These are phyloP conservation scores for Fomitopsis palustris DNA, from an alignment of 1,284 basidiomycete genomes.

Conservation along the genomic window DNA sequence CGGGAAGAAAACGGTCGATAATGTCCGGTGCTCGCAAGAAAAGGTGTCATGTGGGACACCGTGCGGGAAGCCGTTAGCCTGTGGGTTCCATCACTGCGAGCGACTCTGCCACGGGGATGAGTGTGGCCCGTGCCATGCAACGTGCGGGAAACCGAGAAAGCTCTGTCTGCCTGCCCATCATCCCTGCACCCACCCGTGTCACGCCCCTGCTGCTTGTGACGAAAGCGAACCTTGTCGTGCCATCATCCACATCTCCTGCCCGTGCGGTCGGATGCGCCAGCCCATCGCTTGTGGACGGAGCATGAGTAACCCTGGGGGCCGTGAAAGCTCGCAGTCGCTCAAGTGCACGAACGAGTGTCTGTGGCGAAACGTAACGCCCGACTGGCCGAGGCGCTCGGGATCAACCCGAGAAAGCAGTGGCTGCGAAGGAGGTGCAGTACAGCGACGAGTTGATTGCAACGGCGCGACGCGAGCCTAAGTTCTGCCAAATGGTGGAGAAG, in stretches of 20 bases:
- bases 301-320: slow-evolving; percentile 40
- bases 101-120: slow-evolving; percentile 74
- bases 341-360: slow-evolving; percentile 81
- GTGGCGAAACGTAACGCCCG: slow-evolving; percentile 82
- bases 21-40: slow-evolving; percentile 77
- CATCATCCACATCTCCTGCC: slow-evolving; percentile 64
- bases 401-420: slow-evolving; percentile 45
- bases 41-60: slow-evolving; percentile 79
- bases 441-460: slow-evolving; percentile 58
- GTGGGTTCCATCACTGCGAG: slow-evolving; percentile 86
- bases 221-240: slow-evolving; percentile 76
- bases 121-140: slow-evolving; percentile 72
- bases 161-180: slow-evolving; percentile 74
- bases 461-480: slow-evolving; percentile 60
- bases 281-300: slow-evolving; percentile 66
- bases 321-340: slow-evolving; percentile 38
- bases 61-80: slow-evolving; percentile 77
- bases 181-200: slow-evolving; percentile 74
- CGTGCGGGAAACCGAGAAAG: slow-evolving; percentile 81
- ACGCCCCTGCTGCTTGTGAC: slow-evolving; percentile 81
- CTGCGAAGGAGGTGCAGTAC: slow-evolving; percentile 46
- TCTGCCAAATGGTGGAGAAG: slow-evolving; percentile 72
- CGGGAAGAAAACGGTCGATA: slow-evolving; percentile 74
- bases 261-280: slow-evolving; percentile 79
- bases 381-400: slow-evolving; percentile 86